These are phyloP conservation scores for Entomortierella lignicola DNA, from an alignment of 192 early-diverging fungal species.

Conservation along the genomic window DNA sequence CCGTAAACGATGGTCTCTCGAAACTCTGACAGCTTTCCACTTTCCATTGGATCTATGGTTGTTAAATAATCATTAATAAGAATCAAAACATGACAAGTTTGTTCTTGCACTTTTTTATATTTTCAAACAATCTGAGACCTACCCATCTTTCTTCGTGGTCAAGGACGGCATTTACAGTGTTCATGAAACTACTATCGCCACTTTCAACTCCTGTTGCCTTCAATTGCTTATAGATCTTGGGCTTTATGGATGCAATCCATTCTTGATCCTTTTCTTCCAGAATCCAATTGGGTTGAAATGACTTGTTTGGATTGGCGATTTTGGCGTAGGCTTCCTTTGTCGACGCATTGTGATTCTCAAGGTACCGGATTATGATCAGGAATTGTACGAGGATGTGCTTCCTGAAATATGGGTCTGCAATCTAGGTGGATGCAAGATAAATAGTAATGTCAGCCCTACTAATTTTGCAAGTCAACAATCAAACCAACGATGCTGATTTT, in stretches of 20 bases:
- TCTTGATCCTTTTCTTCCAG: slow-evolving; percentile 56
- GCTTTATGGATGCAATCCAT: slow-evolving; percentile 65
- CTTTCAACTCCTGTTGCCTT: slow-evolving; percentile 60
- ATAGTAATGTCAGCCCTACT: too few species aligned
- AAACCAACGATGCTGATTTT: background rate
- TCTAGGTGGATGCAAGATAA: slow-evolving; percentile 58
- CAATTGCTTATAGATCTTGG: slow-evolving; percentile 61
- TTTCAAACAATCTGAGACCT: background rate
- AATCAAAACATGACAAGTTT: background rate
- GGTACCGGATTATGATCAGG: slow-evolving; percentile 87
- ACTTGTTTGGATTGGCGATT: slow-evolving; percentile 65
- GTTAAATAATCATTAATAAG: background rate
- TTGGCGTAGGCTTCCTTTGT: slow-evolving; percentile 59
- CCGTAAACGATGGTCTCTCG: slow-evolving; percentile 62
- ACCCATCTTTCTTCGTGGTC: slow-evolving; percentile 84
- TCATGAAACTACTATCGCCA: slow-evolving; percentile 71
- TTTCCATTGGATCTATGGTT: slow-evolving; percentile 81
- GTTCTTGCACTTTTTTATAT: background rate
- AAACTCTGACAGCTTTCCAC: slow-evolving; percentile 79
- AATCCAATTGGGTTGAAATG: slow-evolving; percentile 60
- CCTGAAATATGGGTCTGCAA: slow-evolving; percentile 84
- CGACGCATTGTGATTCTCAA: slow-evolving; percentile 61
- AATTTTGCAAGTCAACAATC: too few species aligned
- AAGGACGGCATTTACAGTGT: slow-evolving; percentile 74
- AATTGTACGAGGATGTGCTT: slow-evolving; percentile 89